Percentiles rank a stretch among this genome's conserved stretches.
These are phyloP conservation scores for Ascochyta clinopodiicola DNA, from an alignment of 2,329 filamentous ascomycete species.

Conservation along the genomic window DNA sequence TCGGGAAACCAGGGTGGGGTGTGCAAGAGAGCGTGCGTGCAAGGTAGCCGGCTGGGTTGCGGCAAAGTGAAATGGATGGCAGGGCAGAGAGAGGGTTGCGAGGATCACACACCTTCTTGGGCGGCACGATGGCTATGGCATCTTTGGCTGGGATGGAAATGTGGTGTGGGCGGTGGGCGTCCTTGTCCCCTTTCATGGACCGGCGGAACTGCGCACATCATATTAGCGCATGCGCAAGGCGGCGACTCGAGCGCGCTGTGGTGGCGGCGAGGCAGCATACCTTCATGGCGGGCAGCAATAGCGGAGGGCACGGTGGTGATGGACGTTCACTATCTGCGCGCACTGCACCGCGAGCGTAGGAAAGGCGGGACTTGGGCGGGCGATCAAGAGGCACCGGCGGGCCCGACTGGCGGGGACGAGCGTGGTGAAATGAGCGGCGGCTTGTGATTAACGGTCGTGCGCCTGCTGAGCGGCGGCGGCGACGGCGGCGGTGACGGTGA, in stretches of 20 bases:
- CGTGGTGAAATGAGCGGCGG: conserved; percentile 24
- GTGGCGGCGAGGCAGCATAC: conserved; percentile 18
- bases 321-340: conserved; percentile 12
- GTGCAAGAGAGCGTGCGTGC: neutral
- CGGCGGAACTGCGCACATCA: conserved; percentile 65
- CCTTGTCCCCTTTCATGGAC: conserved; percentile 90
- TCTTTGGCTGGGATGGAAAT: conserved; percentile 83
- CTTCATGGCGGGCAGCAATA: conserved; percentile 25
- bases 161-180: conserved; percentile 69
- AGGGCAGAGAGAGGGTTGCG: neutral
- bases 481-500: no score
- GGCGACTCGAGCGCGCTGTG: conserved; percentile 25
- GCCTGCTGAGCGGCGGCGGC: conserved; percentile 17
- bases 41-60: conserved; percentile 4
- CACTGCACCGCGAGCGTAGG: conserved; percentile 23
- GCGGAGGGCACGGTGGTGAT: conserved; percentile 12
- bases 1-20: conserved; percentile 22
- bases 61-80: neutral
- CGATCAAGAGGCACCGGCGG: conserved; percentile 23
- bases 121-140: conserved; percentile 85
- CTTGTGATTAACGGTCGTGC: conserved; percentile 14
- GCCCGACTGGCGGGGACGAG: conserved; percentile 27
- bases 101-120: conserved; percentile 75
- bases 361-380: conserved; percentile 15
- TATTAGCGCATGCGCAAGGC: conserved; percentile 35